Evolutionary conservation across 23 red algal genomes (phyloP), one percentile per base, ranked within the genome.

Genomic region (Gracilariopsis chorda): DNA sequence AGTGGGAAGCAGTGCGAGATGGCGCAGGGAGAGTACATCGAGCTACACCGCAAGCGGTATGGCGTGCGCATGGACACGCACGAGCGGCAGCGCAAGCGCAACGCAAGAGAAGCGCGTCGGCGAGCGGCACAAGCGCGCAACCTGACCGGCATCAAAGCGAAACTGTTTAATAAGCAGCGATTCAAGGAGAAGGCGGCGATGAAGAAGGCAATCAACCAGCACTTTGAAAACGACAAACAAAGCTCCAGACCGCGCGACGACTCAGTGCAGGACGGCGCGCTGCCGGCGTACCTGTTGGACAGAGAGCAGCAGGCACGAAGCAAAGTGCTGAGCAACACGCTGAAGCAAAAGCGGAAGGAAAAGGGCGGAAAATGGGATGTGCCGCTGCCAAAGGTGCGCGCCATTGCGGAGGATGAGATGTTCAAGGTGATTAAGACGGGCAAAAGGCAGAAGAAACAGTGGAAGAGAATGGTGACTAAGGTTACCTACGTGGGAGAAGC

Each of bases 381-480:
- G 51, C 96, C 96, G 4, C 84, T 98, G 67, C 96, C 96, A 36
- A 91, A 86, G 79, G 96, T 98, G 28, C 83, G 93, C 24, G 80
- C 96, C 9, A 67, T 98, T 25, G 92, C 96, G 11, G 96, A 98
- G 59, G 96, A 98, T 74, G 96, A 98, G 80, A 83, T 95, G 74
- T 98, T 98, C 77, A 95, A 95, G 75, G 96, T 98, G 43, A 80
- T 98, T 23, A 90, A 93, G 40, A 95, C 92, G 9, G 96, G 96
- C 34, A 98, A 98, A 82, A 67, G 92, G 14, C 92, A 98, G 77
- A 82, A 88, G 51, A 95, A 95, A 55, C 78, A 98, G 58, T 98
- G 96, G 96, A 98, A 98, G 91, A 81, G 96, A 56, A 93, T 95
- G 96, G 93, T 98, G 28, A 98, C 96, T 33, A 98, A 98, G 84